These are phyloP conservation scores for Fragilaria crotonensis DNA, from an alignment of 108 stramenopile species.

Conservation along the genomic window DNA sequence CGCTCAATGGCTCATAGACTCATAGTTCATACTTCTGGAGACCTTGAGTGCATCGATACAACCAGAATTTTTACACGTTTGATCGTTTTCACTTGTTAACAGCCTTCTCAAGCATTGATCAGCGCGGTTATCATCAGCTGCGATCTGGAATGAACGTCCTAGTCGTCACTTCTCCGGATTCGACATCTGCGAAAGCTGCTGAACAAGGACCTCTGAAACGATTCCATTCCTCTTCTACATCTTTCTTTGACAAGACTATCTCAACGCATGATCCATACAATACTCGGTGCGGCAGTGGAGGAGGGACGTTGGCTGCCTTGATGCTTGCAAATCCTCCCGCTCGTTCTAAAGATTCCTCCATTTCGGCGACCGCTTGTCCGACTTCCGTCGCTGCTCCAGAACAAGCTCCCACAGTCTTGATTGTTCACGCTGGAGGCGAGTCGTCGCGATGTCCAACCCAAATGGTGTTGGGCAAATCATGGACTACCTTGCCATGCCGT, in stretches of 20 bases:
- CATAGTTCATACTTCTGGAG: no score
- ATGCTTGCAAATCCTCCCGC: constrained; percentile 13
- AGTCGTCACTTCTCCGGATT: constrained; percentile 50
- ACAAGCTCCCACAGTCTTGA: constrained; percentile 20
- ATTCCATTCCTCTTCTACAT: not conserved
- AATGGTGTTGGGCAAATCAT: constrained; percentile 77
- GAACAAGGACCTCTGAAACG: constrained; percentile 5
- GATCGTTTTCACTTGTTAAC: no score
- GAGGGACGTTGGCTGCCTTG: constrained; percentile 70
- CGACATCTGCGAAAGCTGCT: constrained; percentile 30
- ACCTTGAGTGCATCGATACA: no score
- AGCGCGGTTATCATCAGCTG: no score
- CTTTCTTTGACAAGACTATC: constrained; percentile 19
- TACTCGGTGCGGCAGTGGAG: constrained; percentile 62
- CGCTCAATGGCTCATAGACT: no score
- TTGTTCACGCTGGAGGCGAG: constrained; percentile 77
- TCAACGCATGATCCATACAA: constrained; percentile 66
- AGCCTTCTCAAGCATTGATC: no score
- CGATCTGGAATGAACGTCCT: no score
- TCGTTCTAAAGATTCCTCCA: not conserved
- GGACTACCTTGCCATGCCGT: constrained; percentile 50
- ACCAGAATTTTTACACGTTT: no score
- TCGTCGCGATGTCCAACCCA: constrained; percentile 73
- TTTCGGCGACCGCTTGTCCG: not conserved
- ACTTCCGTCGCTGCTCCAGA: constrained; percentile 5